A percentile compares a stretch with the other conserved stretches of the same genome.
Conservation (phyloP, 768 basidiomycete genomes). For the Boletus vermiculosoides region DNA sequence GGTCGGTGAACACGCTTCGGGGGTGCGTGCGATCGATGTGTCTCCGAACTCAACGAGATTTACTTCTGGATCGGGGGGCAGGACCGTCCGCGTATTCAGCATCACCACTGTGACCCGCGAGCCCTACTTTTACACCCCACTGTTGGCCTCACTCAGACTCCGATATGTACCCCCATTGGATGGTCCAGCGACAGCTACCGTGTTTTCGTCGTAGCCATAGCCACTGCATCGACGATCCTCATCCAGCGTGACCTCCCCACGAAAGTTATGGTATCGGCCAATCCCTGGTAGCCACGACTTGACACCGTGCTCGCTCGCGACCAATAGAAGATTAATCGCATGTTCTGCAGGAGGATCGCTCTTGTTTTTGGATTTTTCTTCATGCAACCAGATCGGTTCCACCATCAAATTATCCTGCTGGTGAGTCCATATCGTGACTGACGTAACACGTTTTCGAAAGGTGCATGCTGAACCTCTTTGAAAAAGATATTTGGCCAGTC, state of each 20-base stretch:
- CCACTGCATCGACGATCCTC: too few relatives aligned
- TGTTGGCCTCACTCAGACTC: neutral
- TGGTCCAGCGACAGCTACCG: neutral
- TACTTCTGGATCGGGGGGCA: constrained; percentile 8
- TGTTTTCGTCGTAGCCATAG: neutral
- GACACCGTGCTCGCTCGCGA: neutral
- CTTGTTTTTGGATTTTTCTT: neutral
- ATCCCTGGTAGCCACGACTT: neutral
- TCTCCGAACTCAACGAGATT: constrained; percentile 12
- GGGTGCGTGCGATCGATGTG: constrained; percentile 8
- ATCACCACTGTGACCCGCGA: neutral
- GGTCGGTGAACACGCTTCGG: too few relatives aligned
- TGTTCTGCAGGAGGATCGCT: neutral
- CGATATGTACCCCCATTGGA: neutral
- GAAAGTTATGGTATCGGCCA: neutral
- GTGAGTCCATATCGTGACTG: too few relatives aligned
- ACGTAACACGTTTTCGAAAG: too few relatives aligned
- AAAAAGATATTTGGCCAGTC: too few relatives aligned
- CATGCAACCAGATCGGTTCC: neutral
- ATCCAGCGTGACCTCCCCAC: accelerated
- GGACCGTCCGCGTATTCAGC: constrained; percentile 4
- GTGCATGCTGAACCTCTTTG: too few relatives aligned
- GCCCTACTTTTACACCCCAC: too few relatives aligned
- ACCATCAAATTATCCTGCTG: neutral
- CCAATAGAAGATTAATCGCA: neutral